A percentile compares a stretch with the other conserved stretches of the same genome.
phyloP scores from a whole-genome alignment of 2,329 filamentous ascomycete genomes.

The Fusarium coicis region DNA sequence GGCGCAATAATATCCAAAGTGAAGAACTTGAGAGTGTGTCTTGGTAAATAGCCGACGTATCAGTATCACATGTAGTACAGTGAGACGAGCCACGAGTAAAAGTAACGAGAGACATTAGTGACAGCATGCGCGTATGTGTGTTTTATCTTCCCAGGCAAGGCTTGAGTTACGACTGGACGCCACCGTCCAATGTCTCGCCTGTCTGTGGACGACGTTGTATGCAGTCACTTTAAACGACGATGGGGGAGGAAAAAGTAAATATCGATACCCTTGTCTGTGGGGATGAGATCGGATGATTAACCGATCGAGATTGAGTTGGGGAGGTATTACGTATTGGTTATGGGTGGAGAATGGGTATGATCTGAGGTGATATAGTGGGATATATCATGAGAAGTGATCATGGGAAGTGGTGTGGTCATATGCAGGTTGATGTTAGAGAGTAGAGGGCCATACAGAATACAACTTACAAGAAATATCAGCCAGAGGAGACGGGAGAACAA shows the following conservation, averaged over 20 bases:
- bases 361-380: background rate
- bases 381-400: background rate
- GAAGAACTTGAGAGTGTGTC: background rate
- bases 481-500: too few relatives aligned
- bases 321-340: background rate
- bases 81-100: slow-evolving; percentile 28
- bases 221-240: slow-evolving; percentile 1
- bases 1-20: background rate
- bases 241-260: background rate
- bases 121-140: background rate
- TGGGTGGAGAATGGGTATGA: background rate
- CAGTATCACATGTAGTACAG: slow-evolving; percentile 6
- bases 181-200: slow-evolving; percentile 35
- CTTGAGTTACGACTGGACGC: slow-evolving; percentile 33
- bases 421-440: background rate
- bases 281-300: background rate
- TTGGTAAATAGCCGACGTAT: slow-evolving; percentile 17
- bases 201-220: slow-evolving; percentile 15
- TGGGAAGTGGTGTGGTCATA: background rate
- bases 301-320: slow-evolving; percentile 1
- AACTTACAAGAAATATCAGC: background rate
- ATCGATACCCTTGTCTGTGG: background rate
- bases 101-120: slow-evolving; percentile 25
- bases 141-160: slow-evolving; percentile 8
- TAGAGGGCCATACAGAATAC: background rate